phyloP scores from a whole-genome alignment of 2,329 filamentous ascomycete species.

The Xylariaceae sp. region DNA sequence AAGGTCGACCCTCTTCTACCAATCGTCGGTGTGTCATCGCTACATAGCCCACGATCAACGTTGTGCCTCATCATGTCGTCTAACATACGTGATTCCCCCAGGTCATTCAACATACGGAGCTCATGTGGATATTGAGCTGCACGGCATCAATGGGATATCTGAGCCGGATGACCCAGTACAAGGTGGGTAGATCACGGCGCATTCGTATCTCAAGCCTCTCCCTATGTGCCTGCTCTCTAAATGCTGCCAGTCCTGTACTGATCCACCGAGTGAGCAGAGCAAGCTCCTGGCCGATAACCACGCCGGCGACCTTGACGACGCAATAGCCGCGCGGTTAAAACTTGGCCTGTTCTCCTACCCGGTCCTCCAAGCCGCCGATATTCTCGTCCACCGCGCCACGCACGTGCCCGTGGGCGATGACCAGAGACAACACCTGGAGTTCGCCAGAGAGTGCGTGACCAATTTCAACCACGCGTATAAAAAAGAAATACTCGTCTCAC shows the following conservation, averaged over 20 bases:
- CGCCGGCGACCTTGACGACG: conserved; percentile 54
- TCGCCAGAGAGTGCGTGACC: conserved; percentile 77
- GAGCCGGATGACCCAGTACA: conserved; percentile 99
- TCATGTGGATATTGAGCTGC: conserved; percentile 97
- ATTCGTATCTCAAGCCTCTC: neutral
- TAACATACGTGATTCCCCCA: conserved; percentile 31
- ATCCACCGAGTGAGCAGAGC: conserved; percentile 47
- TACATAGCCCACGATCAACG: neutral
- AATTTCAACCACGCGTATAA: conserved; percentile 76
- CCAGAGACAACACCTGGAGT: conserved; percentile 90
- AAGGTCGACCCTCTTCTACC: conserved; percentile 76
- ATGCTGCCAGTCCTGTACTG: neutral
- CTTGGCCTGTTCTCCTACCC: conserved; percentile 94
- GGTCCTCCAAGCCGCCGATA: conserved; percentile 90
- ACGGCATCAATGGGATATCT: conserved; percentile 88
- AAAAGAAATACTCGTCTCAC: conserved; percentile 54
- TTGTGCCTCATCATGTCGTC: neutral
- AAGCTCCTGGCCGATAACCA: conserved; percentile 65
- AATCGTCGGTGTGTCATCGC: conserved; percentile 60
- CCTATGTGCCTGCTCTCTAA: neutral
- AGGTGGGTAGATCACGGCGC: conserved; percentile 64
- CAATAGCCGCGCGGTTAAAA: conserved; percentile 58
- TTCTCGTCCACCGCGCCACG: conserved; percentile 84
- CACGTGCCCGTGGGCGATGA: conserved; percentile 97
- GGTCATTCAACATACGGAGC: conserved; percentile 75